Conservation (phyloP, 2,329 filamentous ascomycete genomes). For the Fusarium agapanthi region DNA sequence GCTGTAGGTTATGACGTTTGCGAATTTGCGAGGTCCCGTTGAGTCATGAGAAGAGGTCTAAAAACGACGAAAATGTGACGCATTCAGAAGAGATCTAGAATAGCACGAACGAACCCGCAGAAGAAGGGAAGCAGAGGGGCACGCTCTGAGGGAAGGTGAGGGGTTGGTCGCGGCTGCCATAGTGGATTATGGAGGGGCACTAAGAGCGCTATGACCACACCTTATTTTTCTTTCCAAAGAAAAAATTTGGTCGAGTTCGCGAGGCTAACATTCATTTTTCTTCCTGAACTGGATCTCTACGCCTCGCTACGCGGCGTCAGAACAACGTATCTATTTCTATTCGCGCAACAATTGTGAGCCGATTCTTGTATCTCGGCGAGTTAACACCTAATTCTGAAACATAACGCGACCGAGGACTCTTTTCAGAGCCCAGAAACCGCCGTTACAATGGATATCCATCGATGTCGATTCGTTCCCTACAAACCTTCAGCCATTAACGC, state of each 20-base stretch:
- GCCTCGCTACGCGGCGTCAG: constrained; percentile 42
- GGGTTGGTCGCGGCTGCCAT: constrained; percentile 25
- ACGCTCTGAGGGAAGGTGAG: constrained; percentile 13
- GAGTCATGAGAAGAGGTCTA: constrained; percentile 11
- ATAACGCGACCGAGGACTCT: constrained; percentile 8
- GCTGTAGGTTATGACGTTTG: background rate
- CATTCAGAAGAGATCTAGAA: constrained; percentile 24
- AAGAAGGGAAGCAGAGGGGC: constrained; percentile 22
- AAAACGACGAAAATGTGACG: constrained; percentile 28
- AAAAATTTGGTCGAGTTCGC: constrained; percentile 46
- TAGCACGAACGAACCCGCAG: constrained; percentile 4
- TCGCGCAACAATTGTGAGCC: constrained; percentile 1
- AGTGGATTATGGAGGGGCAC: constrained; percentile 45
- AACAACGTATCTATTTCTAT: constrained; percentile 7
- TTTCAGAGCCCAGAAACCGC: constrained; percentile 3
- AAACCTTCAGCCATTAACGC: constrained; percentile 93
- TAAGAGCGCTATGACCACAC: constrained; percentile 45
- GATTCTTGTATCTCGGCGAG: background rate
- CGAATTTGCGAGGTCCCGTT: background rate
- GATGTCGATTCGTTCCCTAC: constrained; percentile 94
- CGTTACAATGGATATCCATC: constrained; percentile 87
- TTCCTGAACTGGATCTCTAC: constrained; percentile 36
- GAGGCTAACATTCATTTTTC: constrained; percentile 46
- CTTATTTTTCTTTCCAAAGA: constrained; percentile 41
- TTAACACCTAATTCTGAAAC: background rate